Base-by-base conservation (phyloP, 2,329 filamentous ascomycete genomes). In the Botrytis squamosa region DNA sequence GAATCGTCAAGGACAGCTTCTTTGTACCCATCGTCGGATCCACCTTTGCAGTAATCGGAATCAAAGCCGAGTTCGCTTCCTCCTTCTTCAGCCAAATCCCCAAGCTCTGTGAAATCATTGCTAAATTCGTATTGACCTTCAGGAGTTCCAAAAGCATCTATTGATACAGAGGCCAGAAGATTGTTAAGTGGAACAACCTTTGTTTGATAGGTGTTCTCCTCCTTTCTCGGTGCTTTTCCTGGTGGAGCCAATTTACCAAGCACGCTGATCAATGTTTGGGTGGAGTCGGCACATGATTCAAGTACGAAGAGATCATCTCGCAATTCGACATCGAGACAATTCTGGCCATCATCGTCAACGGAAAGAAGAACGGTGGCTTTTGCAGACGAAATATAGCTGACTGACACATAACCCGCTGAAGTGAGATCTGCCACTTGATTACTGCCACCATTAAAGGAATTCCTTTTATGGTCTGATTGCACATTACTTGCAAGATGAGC, bases 241-340 rank as follows among this genome's bases (percentile, higher is more conserved):
- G 96, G 95, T 7, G 95, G 96, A 55, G 91, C 90, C 7, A 99
- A 86, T 0, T 92, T 94, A 79, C 92, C 93, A 25, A 95, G 84
- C 60, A 97, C 87, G 2, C 88, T 87, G 70, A 97, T 91, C 22
- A 99, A 86, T 0, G 96, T 99, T 81, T 98, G 94, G 0, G 94
- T 98, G 2, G 96, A 99, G 82, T 99, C 96, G 44, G 96, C 96
- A 79, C 97, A 99, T 1, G 95, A 97, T 82, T 99, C 96, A 10
- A 99, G 84, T 49, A 99, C 91, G 71, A 99, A 86, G 1, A 99
- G 86, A 76, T 97, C 92, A 79, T 97, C 95, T 75, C 90, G 90
- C 65, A 98, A 84, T 76, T 97, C 93, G 1, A 98, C 86, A 77
- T 96, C 91, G 22, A 98, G 83, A 59, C 89, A 88, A 76, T 91